Conservation (phyloP, 2,329 filamentous ascomycete genomes). For the Neonectria coccinea region DNA sequence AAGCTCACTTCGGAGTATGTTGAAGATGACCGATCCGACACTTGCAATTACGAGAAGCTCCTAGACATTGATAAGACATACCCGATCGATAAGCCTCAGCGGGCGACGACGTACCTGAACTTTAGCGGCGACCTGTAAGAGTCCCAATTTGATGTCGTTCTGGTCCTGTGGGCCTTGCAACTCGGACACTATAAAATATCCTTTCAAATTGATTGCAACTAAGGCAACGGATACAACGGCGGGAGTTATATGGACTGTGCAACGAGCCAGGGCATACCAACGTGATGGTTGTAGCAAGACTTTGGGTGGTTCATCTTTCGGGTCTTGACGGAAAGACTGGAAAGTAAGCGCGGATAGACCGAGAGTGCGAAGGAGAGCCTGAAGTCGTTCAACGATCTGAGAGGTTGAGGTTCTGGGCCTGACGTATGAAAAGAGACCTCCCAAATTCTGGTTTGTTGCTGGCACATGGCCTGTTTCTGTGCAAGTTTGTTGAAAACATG, state of each 20-base stretch:
- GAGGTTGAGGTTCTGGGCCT: no score
- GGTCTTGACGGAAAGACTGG: neutral
- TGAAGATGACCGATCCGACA: constrained; percentile 22
- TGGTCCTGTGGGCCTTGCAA: neutral
- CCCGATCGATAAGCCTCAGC: neutral
- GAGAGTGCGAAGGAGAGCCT: constrained; percentile 12
- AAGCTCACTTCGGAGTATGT: constrained; percentile 21
- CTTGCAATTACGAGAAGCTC: constrained; percentile 24
- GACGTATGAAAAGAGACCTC: neutral
- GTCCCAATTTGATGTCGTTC: constrained; percentile 16
- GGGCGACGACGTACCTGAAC: constrained; percentile 17
- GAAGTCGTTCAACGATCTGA: neutral
- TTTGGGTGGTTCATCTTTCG: constrained; percentile 17
- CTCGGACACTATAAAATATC: neutral
- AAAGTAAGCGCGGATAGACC: constrained; percentile 1
- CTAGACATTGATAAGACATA: neutral
- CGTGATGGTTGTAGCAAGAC: constrained; percentile 2
- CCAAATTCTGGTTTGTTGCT: neutral
- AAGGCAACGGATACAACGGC: no score
- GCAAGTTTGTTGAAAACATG: neutral
- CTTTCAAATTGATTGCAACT: no score
- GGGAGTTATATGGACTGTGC: neutral
- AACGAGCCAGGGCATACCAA: constrained; percentile 11
- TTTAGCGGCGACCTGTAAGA: constrained; percentile 26
- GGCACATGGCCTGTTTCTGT: neutral